Evolutionary conservation across 2,329 filamentous ascomycete genomes (phyloP), one percentile per base, ranked within the genome.

Genomic region (Penicillium palitans): DNA sequence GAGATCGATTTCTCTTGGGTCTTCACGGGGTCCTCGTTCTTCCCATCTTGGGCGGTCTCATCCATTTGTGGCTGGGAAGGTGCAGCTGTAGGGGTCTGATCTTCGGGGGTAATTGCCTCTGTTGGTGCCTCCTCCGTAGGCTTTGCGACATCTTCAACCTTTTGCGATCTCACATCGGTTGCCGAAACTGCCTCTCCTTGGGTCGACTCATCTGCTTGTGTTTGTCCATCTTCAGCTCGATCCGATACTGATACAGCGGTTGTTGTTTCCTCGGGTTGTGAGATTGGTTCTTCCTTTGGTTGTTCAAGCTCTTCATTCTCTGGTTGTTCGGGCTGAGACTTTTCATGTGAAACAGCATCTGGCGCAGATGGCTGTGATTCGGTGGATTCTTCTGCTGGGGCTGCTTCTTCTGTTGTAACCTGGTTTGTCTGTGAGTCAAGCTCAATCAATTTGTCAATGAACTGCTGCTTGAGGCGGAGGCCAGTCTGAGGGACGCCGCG

Each of bases 401-500:
- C 58, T 24, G 52, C 52, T 8, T 57, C 41, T 27, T 57, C 49
- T n/a, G 68, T 64, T 53, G 71, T 68, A 15, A 58, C 67, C 6
- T 66, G 70, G n/a, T 66, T 68, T 46, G 70, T 66, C 41, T 74
- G 61, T 42, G 65, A 66, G 55, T 79, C 77, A 40, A 72, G 69
- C 58, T 81, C 77, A 13, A 79, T 70, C 46, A 93, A 76, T 59
- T 88, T 84, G 60, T 87, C 83, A 56, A 93, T 81, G 47, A 92
- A 75, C 29, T 80, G 73, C 51, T 79, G 83, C 59, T 89, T 89
- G 25, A 86, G 82, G 72, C 92, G 90, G 52, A 91, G 81, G 9
- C 90, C 90, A 25, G 84, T 84, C 61, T 86, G 83, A 6, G 86
- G 79, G 40, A 93, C 83, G n/a, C 87, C 86, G 62, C 89, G 84